Evolutionary conservation across 2,329 filamentous ascomycete species (phyloP).

Genomic region (Emmonsia crescens): DNA sequence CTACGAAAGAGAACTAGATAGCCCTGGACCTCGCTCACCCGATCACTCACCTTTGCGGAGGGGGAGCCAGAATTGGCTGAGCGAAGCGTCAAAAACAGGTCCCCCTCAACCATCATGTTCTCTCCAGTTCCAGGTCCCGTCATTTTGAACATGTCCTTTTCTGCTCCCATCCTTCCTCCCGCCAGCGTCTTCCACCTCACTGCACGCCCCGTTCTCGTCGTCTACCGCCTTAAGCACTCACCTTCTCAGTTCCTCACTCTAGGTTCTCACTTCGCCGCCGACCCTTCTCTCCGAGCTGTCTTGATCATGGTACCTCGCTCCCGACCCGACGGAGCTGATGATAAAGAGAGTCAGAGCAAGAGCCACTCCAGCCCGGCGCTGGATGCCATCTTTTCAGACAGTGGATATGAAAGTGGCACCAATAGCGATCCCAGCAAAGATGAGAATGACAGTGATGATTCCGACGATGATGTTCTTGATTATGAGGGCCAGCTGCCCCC

Average conservation of each 20-base stretch:
- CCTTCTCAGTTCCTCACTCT: background rate
- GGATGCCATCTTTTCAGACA: background rate
- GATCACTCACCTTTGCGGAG: background rate
- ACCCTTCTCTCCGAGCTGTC: background rate
- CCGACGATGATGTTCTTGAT: background rate
- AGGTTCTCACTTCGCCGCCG: background rate
- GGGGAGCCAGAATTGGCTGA: background rate
- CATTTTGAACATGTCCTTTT: background rate
- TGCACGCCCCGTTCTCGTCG: background rate
- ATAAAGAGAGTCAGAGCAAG: background rate
- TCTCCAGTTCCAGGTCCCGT: background rate
- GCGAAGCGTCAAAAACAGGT: background rate
- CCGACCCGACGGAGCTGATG: background rate
- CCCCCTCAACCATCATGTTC: background rate
- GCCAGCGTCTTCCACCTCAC: background rate
- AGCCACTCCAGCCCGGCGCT: background rate
- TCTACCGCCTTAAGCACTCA: background rate
- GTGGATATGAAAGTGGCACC: slow-evolving; percentile 1
- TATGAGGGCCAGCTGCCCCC: background rate
- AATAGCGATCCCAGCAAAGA: background rate
- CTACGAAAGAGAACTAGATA: no score
- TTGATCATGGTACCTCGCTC: background rate
- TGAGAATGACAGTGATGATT: background rate
- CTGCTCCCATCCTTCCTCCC: background rate
- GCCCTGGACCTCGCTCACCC: background rate